These are phyloP conservation scores for Suhomyces kunorum DNA, from an alignment of 1,139 yeast species.

Conservation along the genomic window DNA sequence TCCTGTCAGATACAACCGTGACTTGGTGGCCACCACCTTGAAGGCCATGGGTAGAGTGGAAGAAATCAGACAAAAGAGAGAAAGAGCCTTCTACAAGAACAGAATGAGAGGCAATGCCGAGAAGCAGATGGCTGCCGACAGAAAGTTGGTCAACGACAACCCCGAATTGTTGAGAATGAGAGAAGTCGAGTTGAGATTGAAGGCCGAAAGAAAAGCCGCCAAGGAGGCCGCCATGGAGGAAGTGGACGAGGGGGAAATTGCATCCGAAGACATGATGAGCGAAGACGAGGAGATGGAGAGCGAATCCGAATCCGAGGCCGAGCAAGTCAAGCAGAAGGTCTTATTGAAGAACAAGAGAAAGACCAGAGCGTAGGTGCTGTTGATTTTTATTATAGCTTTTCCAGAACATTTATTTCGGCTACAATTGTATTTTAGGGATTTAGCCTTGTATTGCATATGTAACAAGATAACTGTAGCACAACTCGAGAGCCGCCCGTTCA, in stretches of 20 bases:
- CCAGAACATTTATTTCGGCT: slow-evolving; percentile 9
- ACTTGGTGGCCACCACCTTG: slow-evolving; percentile 88
- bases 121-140: slow-evolving; percentile 79
- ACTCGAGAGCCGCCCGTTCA: slow-evolving; percentile 19
- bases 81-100: slow-evolving; percentile 97
- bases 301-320: slow-evolving; percentile 42
- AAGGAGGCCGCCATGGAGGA: slow-evolving; percentile 54
- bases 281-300: slow-evolving; percentile 47
- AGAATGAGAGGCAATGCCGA: slow-evolving; percentile 98
- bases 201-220: slow-evolving; percentile 69
- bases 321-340: slow-evolving; percentile 67
- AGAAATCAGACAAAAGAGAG: slow-evolving; percentile 94
- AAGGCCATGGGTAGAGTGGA: slow-evolving; percentile 95
- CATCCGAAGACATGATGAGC: slow-evolving; percentile 37
- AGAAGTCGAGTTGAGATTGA: slow-evolving; percentile 86
- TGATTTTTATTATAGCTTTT: background rate
- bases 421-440: slow-evolving; percentile 9
- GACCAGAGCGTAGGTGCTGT: slow-evolving; percentile 18
- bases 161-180: slow-evolving; percentile 89
- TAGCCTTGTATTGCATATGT: slow-evolving; percentile 9
- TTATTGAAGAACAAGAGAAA: slow-evolving; percentile 73
- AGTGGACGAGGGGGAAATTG: slow-evolving; percentile 37
- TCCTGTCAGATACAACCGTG: slow-evolving; percentile 97
- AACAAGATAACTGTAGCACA: background rate
- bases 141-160: slow-evolving; percentile 81